phyloP scores from a whole-genome alignment of 2,329 filamentous ascomycete species.

The Berkeleyomyces basicola region DNA sequence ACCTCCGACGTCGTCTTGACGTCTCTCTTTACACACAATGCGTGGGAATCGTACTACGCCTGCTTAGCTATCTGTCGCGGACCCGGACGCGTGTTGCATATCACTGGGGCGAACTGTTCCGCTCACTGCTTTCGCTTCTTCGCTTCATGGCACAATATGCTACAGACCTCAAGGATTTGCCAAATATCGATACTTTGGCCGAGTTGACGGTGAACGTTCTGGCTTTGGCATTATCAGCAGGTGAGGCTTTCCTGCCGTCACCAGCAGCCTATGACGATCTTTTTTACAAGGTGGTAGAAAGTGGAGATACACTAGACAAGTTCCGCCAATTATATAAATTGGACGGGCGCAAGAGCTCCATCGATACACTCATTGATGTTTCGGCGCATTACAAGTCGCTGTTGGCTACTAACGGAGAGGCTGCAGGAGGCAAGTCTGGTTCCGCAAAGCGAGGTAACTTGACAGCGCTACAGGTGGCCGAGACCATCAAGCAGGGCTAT shows the following conservation, averaged over 20 bases:
- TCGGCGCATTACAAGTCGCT: constrained; percentile 76
- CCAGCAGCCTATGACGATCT: constrained; percentile 84
- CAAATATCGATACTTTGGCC: constrained; percentile 56
- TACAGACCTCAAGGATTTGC: constrained; percentile 52
- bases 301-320: constrained; percentile 62
- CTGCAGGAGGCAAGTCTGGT: constrained; percentile 1
- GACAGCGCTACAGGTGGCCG: constrained; percentile 68
- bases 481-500: constrained; percentile 91
- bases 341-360: constrained; percentile 47
- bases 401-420: constrained; percentile 39
- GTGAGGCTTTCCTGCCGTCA: constrained; percentile 80
- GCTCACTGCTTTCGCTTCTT: constrained; percentile 70
- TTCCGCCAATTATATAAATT: constrained; percentile 65
- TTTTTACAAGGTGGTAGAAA: constrained; percentile 96
- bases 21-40: constrained; percentile 69
- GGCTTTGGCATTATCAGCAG: constrained; percentile 66
- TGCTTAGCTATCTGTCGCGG: constrained; percentile 70
- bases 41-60: constrained; percentile 64
- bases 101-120: constrained; percentile 93
- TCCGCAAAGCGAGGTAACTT: constrained; percentile 23
- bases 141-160: constrained; percentile 83
- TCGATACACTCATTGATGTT: constrained; percentile 70
- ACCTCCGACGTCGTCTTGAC: constrained; percentile 65
- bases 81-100: constrained; percentile 68
- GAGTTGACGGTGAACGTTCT: constrained; percentile 67